phyloP scores from a whole-genome alignment of 306 rosid species.

The Begonia masoniana region DNA sequence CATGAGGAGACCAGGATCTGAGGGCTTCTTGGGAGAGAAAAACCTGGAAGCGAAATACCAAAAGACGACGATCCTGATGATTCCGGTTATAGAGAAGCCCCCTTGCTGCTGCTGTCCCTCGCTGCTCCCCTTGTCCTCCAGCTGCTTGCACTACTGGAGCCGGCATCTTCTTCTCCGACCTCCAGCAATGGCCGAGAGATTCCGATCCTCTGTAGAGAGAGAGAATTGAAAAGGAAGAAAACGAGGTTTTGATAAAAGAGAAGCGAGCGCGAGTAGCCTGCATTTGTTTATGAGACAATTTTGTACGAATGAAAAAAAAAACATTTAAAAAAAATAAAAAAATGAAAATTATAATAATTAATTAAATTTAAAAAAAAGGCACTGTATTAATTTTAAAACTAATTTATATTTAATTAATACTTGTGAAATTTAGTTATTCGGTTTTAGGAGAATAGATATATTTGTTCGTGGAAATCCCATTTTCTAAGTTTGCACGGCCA shows the following conservation, averaged over 20 bases:
- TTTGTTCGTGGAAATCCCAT: too few relatives aligned
- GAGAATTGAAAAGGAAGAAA: not conserved
- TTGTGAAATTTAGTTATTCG: too few relatives aligned
- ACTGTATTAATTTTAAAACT: too few relatives aligned
- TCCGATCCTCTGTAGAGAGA: too few relatives aligned
- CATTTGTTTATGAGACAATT: too few relatives aligned
- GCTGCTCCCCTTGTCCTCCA: slow-evolving; percentile 18
- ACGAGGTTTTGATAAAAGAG: not conserved
- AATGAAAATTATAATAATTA: too few relatives aligned
- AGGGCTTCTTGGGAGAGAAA: slow-evolving; percentile 60
- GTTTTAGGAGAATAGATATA: too few relatives aligned
- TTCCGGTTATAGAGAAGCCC: slow-evolving; percentile 59
- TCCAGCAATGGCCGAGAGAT: not conserved
- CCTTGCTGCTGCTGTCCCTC: slow-evolving; percentile 36
- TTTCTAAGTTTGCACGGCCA: too few relatives aligned
- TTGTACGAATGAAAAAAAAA: too few relatives aligned
- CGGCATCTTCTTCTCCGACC: slow-evolving; percentile 31
- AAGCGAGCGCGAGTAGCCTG: not conserved
- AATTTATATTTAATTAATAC: too few relatives aligned
- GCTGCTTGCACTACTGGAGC: slow-evolving; percentile 37
- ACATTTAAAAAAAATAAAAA: too few relatives aligned
- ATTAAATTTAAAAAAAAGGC: too few relatives aligned
- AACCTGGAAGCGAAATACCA: slow-evolving; percentile 98
- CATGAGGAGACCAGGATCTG: slow-evolving; percentile 51
- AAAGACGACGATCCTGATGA: slow-evolving; percentile 82